A percentile compares a stretch with the other conserved stretches of the same genome.
phyloP scores from a whole-genome alignment of 345 rosid species.

The Citrus glauca region DNA sequence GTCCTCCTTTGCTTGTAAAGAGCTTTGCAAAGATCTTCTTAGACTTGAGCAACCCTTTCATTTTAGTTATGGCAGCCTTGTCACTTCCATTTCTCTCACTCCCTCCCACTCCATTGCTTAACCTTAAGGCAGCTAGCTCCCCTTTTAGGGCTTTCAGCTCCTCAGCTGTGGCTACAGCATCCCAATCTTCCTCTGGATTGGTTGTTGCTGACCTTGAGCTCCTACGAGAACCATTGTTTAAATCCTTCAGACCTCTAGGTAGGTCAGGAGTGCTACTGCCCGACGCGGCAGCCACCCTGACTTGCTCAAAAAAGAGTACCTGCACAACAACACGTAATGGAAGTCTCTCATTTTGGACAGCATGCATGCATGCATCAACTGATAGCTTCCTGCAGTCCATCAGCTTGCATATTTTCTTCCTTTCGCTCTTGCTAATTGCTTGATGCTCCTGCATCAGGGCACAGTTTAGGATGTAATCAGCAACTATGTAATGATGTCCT shows the following conservation, averaged over 20 bases:
- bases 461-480: neutral
- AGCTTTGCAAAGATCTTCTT: conserved; percentile 59
- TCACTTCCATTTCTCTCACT: conserved; percentile 36
- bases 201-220: conserved; percentile 73
- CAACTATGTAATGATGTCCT: neutral
- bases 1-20: conserved; percentile 53
- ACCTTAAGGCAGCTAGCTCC: conserved; percentile 58
- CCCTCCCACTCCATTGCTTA: conserved; percentile 32
- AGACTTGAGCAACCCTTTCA: conserved; percentile 71
- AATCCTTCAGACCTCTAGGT: conserved; percentile 48
- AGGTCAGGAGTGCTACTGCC: conserved; percentile 87
- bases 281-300: conserved; percentile 61
- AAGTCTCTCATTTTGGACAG: conserved; percentile 80
- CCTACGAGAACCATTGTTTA: conserved; percentile 47
- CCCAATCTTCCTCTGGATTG: conserved; percentile 83
- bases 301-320: conserved; percentile 83
- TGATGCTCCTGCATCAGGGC: conserved; percentile 59
- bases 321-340: conserved; percentile 78
- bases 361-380: conserved; percentile 79
- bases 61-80: conserved; percentile 43
- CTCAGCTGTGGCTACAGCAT: conserved; percentile 60
- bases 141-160: conserved; percentile 67
- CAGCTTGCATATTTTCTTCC: conserved; percentile 75
- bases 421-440: conserved; percentile 68
- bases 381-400: conserved; percentile 93